Percentiles rank a stretch among this genome's conserved stretches.
These are phyloP conservation scores for Drechslera avenae DNA, from an alignment of 2,329 filamentous ascomycete species.

Conservation along the genomic window DNA sequence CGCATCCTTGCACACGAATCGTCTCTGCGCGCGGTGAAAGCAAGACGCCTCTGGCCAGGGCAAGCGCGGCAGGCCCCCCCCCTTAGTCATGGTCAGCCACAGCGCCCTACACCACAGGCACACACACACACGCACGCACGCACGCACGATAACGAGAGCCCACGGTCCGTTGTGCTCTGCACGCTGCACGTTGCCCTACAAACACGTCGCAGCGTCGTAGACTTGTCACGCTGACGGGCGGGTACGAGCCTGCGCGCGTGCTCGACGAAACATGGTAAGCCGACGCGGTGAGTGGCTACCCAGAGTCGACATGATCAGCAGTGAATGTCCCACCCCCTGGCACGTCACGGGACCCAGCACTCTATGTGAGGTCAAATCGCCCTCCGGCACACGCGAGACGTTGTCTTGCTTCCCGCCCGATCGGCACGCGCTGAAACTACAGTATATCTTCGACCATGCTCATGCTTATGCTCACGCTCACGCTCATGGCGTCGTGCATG, in stretches of 20 bases:
- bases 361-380: constrained; percentile 7
- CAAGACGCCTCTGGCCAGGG: constrained; percentile 1
- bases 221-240: no score
- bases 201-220: no score
- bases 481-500: no score
- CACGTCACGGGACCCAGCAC: constrained; percentile 12
- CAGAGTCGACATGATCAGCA: constrained; percentile 5
- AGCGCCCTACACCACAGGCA: no score
- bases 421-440: constrained; percentile 35
- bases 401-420: constrained; percentile 33
- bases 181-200: no score
- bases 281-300: constrained; percentile 8
- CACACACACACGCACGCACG: no score
- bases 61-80: constrained; percentile 11
- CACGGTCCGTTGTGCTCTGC: no score
- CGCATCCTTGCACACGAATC: constrained; percentile 8
- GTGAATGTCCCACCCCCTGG: constrained; percentile 1
- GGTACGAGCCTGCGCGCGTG: no score
- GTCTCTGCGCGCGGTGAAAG: background rate
- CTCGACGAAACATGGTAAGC: background rate
- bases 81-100: constrained; percentile 7
- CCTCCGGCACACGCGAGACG: constrained; percentile 23
- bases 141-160: no score
- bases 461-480: background rate
- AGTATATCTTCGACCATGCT: constrained; percentile 1